Evolutionary conservation across 164 flowering plant species (phyloP), one percentile per base, ranked within the genome.

Genomic region (Magnolia officinalis): DNA sequence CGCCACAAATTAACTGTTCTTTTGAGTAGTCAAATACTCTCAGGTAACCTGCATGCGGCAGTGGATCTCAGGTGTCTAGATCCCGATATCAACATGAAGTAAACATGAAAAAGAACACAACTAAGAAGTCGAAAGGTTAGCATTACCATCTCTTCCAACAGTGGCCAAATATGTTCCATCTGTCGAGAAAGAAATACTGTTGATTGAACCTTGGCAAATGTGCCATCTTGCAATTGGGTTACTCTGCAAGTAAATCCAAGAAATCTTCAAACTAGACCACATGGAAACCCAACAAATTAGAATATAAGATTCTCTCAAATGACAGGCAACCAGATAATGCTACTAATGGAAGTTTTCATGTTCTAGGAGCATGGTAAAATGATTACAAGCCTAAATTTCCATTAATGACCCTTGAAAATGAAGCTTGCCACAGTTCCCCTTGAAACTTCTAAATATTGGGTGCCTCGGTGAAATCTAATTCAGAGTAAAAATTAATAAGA

Each of bases 171-270:
- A 89, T 8, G 89, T 75, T 50, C 98, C 98, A 84, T 93, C 98
- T 24, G 79, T 74, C 68, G 99, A 93, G 82, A 96, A 96, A 64
- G 98, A 85, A 76, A 92, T 82, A 78, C 90, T 81, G 81, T 96
- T 96, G 51, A 94, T 89, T 78, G 98, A 86, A 82, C 98, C 94
- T 83, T 90, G 95, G 83, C 98, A 90, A 51, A 94, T 90, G 81
- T 96, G 99, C 99, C 99, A 96, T 83, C 99, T 89, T 31, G 98
- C 90, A 83, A 94, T 78, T 55, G 99, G 98, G 79, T 96, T 96
- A 76, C 97, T 89, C 99, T 96, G 91, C 71, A 72, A 78, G 29
- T 69, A 72, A 63, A 45, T 63, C 68, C 51, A 74, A 11, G 24
- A 64, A 64, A 20, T 21, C 6, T 1, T 64, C 10, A 64, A 64